Evolutionary conservation across 2,329 filamentous ascomycete species (phyloP), one percentile per base, ranked within the genome.

Genomic region (Cyphellophora europaea): DNA sequence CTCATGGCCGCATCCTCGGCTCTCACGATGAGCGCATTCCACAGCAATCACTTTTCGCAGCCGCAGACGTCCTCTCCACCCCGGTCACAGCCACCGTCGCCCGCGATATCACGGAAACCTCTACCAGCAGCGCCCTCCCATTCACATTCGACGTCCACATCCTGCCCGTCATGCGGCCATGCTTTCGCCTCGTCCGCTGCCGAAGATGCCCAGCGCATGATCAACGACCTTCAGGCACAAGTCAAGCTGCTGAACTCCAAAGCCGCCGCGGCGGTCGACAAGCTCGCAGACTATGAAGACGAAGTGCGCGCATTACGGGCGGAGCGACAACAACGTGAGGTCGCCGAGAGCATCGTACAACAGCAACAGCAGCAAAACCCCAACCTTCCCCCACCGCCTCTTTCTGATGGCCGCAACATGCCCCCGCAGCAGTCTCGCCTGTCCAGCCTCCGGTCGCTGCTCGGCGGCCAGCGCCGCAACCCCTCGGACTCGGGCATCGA

Each of bases 281-380:
- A 64, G 53, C 66, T 76, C 43, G 71, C 72, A 49, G 70, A 77
- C 53, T 78, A 77, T 54, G 74, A 79, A 61, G 72, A 77, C 44
- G 71, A 78, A 51, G 58, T 78, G 15, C 69, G 64, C 36, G 61
- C 59, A 33, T 58, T 78, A 19, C 57, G 56, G 50, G 33, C 33
- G 15, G 32, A 32, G 15, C 36, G 37, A 10, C 41, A 44, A 21
- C 37, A 42, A 36, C n/a, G n/a, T n/a, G n/a, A n/a, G n/a, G n/a
- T n/a, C n/a, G n/a, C n/a, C n/a, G n/a, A n/a, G n/a, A n/a, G n/a
- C n/a, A n/a, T n/a, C n/a, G n/a, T n/a, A n/a, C 44, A 47, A 23
- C 30, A 35, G 23, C 38, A 42, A 21, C 30, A 35, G 19, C 47
- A 6, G 39, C 45, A 17, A 45, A 25, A 8, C 8, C 21, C n/a